Conservation (phyloP, 345 rosid species). For the Erucastrum elatum region DNA sequence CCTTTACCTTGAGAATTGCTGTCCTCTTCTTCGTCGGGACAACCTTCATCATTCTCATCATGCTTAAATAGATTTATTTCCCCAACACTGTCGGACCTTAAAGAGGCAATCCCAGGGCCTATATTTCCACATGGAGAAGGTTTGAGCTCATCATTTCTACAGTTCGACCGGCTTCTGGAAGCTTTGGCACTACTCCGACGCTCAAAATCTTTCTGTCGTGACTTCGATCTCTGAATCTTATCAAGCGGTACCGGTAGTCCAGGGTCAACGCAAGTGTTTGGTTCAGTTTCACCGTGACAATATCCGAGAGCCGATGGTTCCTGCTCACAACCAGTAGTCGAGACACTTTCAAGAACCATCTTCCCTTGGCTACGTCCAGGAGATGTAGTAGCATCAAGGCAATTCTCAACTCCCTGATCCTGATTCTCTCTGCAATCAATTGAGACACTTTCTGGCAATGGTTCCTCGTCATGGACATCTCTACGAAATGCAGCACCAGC, state of each 20-base stretch:
- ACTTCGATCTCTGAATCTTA: slow-evolving; percentile 69
- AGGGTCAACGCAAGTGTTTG: slow-evolving; percentile 39
- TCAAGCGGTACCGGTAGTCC: slow-evolving; percentile 55
- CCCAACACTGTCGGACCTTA: slow-evolving; percentile 42
- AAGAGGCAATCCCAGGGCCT: slow-evolving; percentile 45
- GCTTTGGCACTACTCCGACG: slow-evolving; percentile 65
- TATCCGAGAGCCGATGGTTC: slow-evolving; percentile 50
- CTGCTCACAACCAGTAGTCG: slow-evolving; percentile 39
- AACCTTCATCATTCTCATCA: slow-evolving; percentile 36
- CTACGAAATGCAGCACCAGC: slow-evolving; percentile 48
- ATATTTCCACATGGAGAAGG: slow-evolving; percentile 25
- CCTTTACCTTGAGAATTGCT: slow-evolving; percentile 26
- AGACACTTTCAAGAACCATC: slow-evolving; percentile 30
- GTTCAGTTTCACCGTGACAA: slow-evolving; percentile 40
- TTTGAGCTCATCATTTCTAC: slow-evolving; percentile 33
- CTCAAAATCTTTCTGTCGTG: slow-evolving; percentile 71
- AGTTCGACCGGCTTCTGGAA: slow-evolving; percentile 34
- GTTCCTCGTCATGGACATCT: slow-evolving; percentile 43
- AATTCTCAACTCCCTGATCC: slow-evolving; percentile 19
- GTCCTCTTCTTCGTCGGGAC: slow-evolving; percentile 32
- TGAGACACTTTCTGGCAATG: slow-evolving; percentile 38
- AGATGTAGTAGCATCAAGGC: slow-evolving; percentile 24
- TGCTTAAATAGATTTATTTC: slow-evolving; percentile 39
- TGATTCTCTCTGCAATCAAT: slow-evolving; percentile 15
- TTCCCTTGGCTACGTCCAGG: slow-evolving; percentile 25